Percentiles rank a stretch among this genome's conserved stretches.
These are phyloP conservation scores for Hansfordia pulvinata DNA, from an alignment of 2,329 filamentous ascomycete genomes.

Conservation along the genomic window DNA sequence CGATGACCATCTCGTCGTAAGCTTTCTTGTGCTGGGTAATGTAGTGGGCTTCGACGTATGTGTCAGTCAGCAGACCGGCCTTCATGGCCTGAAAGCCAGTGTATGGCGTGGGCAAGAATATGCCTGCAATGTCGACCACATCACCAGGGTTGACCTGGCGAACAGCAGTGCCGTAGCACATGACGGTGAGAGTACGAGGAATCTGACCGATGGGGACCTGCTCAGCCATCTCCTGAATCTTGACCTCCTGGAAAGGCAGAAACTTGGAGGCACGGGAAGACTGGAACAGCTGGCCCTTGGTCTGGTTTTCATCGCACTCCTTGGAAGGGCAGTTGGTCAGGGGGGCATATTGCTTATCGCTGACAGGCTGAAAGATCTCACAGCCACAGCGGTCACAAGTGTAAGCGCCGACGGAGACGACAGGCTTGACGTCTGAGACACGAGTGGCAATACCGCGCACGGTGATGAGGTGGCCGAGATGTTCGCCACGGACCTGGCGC, in stretches of 20 bases:
- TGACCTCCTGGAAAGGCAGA: constrained; percentile 93
- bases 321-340: constrained; percentile 75
- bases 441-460: constrained; percentile 87
- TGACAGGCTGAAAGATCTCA: constrained; percentile 95
- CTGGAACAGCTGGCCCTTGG: constrained; percentile 84
- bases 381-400: constrained; percentile 93
- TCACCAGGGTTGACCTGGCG: constrained; percentile 87
- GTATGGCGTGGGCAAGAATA: constrained; percentile 94
- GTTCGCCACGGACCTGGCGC: constrained; percentile 80
- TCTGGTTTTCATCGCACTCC: constrained; percentile 83
- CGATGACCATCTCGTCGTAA: constrained; percentile 82
- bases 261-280: constrained; percentile 97
- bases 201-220: constrained; percentile 98
- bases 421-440: constrained; percentile 94
- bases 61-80: constrained; percentile 91
- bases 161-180: constrained; percentile 78
- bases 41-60: constrained; percentile 88
- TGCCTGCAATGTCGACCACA: constrained; percentile 83
- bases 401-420: constrained; percentile 96
- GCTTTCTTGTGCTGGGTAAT: constrained; percentile 96
- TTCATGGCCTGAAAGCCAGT: constrained; percentile 98
- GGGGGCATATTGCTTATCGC: constrained; percentile 80
- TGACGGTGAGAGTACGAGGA: constrained; percentile 75
- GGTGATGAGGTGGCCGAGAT: constrained; percentile 87
- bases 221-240: constrained; percentile 98